Base-by-base conservation (phyloP, 371 early-diverging fungal species). In the Mortierella sp. region DNA sequence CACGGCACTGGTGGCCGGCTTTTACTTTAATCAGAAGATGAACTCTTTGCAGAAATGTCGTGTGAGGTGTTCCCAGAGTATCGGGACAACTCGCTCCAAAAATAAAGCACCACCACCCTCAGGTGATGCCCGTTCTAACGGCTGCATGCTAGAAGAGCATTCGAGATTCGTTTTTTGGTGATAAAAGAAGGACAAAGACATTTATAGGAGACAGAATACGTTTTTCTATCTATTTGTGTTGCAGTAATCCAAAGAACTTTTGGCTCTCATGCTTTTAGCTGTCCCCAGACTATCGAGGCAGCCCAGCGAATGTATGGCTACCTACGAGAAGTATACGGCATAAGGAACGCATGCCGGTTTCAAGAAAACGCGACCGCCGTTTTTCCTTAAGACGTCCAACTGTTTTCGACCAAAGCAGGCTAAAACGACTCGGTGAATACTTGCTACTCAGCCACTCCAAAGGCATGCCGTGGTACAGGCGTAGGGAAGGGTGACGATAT, bases 241-340 rank as follows among this genome's bases (percentile, higher is more conserved):
- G 14, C 27, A 39, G 54, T 39, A 23, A 39, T 53, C 41, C 32
- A 39, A 37, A 19, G 41, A 39, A 39, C 39, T 41, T 21, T 53
- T 41, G 24, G 39, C 37, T 21, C 26, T 39, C 39, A 53, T 41
- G 9, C 23, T 53, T 17, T 24, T 53, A 8, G 41, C 17, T 23
- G 39, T 26, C 42, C 34, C 24, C 54, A 39, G 54, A 53, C 54
- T 39, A 41, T 53, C 14, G 54, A 53, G 17, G 41, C 39, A 53
- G 24, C 54, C 39, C 21, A 37, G 54, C 15, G 54, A 53, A 39
- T 34, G 37, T 34, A 34, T n/a, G n/a, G n/a, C n/a, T 51, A 51
- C 32, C 51, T 51, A 28, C 51, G 51, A 15, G 51, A 51, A 32
- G n/a, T n/a, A n/a, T n/a, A n/a, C n/a, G 21, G 51, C 32, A 51